Percentiles rank a stretch among this genome's conserved stretches.
phyloP scores from a whole-genome alignment of 306 rosid genomes.

The Vigna mungo region DNA sequence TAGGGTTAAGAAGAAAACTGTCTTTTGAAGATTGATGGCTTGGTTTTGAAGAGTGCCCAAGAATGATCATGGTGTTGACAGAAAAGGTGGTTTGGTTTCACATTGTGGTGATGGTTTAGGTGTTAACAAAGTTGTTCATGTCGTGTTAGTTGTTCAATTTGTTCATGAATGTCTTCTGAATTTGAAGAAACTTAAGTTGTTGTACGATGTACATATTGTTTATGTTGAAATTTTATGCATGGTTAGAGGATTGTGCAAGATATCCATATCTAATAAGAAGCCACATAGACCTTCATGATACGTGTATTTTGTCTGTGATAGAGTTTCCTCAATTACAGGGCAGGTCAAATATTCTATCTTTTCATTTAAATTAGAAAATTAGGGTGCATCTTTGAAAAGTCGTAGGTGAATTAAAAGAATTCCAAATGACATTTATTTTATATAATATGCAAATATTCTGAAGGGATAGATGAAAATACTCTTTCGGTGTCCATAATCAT shows the following conservation, averaged over 20 bases:
- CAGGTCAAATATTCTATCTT: too few relatives aligned
- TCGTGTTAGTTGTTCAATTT: background rate
- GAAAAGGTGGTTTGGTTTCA: slow-evolving; percentile 16
- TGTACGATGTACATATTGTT: slow-evolving; percentile 2
- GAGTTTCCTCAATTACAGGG: too few relatives aligned
- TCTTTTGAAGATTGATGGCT: background rate
- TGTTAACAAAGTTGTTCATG: slow-evolving; percentile 18
- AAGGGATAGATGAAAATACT: too few relatives aligned
- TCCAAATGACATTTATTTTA: too few relatives aligned
- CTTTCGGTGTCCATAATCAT: too few relatives aligned
- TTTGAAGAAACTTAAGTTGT: background rate
- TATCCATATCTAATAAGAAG: too few relatives aligned
- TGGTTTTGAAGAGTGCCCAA: slow-evolving; percentile 23
- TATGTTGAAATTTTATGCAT: slow-evolving; percentile 4
- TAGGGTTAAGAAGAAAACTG: background rate
- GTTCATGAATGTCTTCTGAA: background rate
- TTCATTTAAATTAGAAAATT: too few relatives aligned
- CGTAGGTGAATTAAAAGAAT: too few relatives aligned
- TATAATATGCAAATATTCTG: too few relatives aligned
- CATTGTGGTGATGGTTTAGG: slow-evolving; percentile 26
- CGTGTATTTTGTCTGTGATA: too few relatives aligned
- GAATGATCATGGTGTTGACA: slow-evolving; percentile 24
- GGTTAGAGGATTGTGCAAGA: background rate
- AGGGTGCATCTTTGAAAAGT: too few relatives aligned
- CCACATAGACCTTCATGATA: too few relatives aligned